Evolutionary conservation across 495 filamentous ascomycete species (phyloP).

Genomic region (Lasiosphaeris hirsuta): DNA sequence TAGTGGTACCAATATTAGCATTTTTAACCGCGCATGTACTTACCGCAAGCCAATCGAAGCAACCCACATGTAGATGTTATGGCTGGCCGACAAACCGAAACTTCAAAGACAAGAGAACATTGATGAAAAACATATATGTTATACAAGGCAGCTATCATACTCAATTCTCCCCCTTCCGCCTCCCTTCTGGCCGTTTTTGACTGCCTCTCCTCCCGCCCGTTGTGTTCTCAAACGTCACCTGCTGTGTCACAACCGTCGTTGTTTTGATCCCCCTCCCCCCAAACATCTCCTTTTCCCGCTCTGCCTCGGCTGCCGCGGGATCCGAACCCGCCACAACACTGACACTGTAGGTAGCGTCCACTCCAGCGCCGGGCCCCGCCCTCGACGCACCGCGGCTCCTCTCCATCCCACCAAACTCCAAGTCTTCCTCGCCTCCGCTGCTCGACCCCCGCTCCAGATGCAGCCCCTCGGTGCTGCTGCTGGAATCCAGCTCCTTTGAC

Average conservation of each 20-base stretch:
- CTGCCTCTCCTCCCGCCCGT: not conserved
- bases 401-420: not conserved
- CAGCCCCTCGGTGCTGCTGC: not conserved
- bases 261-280: slow-evolving; percentile 10
- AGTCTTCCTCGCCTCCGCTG: slow-evolving; percentile 1
- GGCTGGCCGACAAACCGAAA: no score
- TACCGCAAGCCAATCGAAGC: no score
- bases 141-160: no score
- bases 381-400: not conserved
- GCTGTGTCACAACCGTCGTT: slow-evolving; percentile 12
- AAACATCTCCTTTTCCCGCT: not conserved
- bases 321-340: not conserved
- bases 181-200: no score
- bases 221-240: slow-evolving; percentile 1
- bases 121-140: no score
- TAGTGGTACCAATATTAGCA: no score
- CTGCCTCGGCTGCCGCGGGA: not conserved
- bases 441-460: not conserved
- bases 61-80: no score
- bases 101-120: no score
- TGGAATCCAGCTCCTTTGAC: not conserved
- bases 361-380: not conserved
- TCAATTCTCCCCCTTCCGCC: not conserved
- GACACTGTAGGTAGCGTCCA: not conserved
- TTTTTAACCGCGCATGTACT: no score